These are phyloP conservation scores for Xylaria digitata DNA, from an alignment of 2,329 filamentous ascomycete species.

Conservation along the genomic window DNA sequence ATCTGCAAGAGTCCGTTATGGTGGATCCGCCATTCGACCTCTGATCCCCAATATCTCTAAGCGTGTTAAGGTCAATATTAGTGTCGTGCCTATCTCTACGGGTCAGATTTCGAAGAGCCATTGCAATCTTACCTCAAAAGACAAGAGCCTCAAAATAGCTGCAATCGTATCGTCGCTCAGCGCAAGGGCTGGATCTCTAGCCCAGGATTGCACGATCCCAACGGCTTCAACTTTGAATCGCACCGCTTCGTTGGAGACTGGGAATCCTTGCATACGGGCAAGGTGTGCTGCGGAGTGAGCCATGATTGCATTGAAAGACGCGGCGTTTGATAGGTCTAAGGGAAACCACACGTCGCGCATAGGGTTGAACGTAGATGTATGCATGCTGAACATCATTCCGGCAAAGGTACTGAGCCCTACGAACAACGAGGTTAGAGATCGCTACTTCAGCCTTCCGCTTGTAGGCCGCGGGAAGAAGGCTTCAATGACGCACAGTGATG, in stretches of 20 bases:
- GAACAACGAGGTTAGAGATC: slow-evolving; percentile 48
- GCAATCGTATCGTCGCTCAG: slow-evolving; percentile 52
- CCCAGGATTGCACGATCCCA: slow-evolving; percentile 51
- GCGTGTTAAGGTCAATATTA: not conserved
- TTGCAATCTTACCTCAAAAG: slow-evolving; percentile 48
- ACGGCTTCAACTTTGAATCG: slow-evolving; percentile 53
- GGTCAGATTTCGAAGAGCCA: not conserved
- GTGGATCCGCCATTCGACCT: slow-evolving; percentile 50
- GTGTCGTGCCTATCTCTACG: not conserved
- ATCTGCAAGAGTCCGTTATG: slow-evolving; percentile 49
- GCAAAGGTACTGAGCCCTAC: slow-evolving; percentile 48
- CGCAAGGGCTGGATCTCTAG: slow-evolving; percentile 46
- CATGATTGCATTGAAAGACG: slow-evolving; percentile 56
- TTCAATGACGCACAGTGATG: slow-evolving; percentile 50
- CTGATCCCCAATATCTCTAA: slow-evolving; percentile 51
- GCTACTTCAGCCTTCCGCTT: slow-evolving; percentile 49
- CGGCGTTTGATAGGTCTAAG: slow-evolving; percentile 54
- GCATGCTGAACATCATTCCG: slow-evolving; percentile 41
- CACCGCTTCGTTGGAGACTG: slow-evolving; percentile 44
- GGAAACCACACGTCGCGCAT: slow-evolving; percentile 56
- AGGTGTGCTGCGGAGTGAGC: slow-evolving; percentile 56
- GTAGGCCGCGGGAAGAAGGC: not conserved
- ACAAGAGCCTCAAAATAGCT: slow-evolving; percentile 49
- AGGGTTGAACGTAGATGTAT: slow-evolving; percentile 23
- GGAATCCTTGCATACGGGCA: slow-evolving; percentile 49